A percentile compares a stretch with the other conserved stretches of the same genome.
Evolutionary conservation across 31 red algal species (phyloP).

Genomic region (Odonthalia washingtoniensis): DNA sequence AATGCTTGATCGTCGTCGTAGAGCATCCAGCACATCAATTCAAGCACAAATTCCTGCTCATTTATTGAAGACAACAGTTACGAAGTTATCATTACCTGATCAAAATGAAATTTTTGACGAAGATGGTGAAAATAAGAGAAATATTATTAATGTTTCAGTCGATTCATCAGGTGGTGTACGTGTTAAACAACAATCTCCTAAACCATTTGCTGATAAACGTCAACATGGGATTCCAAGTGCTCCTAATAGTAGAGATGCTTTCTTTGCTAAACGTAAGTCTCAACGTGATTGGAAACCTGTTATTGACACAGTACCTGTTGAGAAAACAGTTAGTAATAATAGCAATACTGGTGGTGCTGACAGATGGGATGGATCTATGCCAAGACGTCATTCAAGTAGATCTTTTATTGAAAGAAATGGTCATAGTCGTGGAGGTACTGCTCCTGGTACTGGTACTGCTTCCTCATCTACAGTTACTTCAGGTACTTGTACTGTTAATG

Average conservation of each 20-base stretch:
- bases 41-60: background rate
- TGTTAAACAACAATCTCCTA: background rate
- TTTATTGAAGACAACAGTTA: background rate
- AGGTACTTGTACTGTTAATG: too few species aligned
- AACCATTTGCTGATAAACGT: background rate
- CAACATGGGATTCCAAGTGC: background rate
- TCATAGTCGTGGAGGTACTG: too few species aligned
- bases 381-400: constrained; percentile 22
- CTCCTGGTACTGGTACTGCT: too few species aligned
- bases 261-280: background rate
- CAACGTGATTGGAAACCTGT: background rate
- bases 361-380: constrained; percentile 52
- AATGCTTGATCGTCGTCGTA: constrained; percentile 37
- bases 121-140: background rate
- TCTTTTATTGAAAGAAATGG: constrained; percentile 31
- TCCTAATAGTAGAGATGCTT: background rate
- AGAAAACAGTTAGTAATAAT: too few species aligned
- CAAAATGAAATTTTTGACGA: background rate
- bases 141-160: constrained; percentile 58
- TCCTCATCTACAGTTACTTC: too few species aligned
- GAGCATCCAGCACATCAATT: constrained; percentile 1
- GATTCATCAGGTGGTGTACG: constrained; percentile 46
- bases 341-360: too few species aligned
- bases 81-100: background rate
- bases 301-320: background rate